These are phyloP conservation scores for Sporothrix protearum DNA, from an alignment of 2,329 filamentous ascomycete species.

Conservation along the genomic window DNA sequence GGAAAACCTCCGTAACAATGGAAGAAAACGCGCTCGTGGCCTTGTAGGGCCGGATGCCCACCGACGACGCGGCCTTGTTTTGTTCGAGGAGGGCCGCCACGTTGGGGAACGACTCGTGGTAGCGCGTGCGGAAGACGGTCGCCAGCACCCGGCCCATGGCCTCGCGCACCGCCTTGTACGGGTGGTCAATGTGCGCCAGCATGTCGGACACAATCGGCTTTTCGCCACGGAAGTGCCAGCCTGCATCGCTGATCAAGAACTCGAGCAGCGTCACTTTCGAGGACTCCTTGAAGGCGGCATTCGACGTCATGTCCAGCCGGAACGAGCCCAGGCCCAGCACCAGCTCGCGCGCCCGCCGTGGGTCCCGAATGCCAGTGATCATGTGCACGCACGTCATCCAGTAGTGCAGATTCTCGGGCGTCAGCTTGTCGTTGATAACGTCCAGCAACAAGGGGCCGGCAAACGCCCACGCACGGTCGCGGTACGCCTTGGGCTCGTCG, in stretches of 20 bases:
- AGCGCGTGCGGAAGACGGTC: constrained; percentile 82
- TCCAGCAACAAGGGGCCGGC: constrained; percentile 82
- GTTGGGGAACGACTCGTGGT: constrained; percentile 88
- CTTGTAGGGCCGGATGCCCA: constrained; percentile 79
- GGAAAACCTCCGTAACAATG: constrained; percentile 72
- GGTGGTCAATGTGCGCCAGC: constrained; percentile 86
- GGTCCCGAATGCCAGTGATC: constrained; percentile 83
- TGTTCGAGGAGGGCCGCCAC: constrained; percentile 70
- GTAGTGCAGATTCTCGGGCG: constrained; percentile 89
- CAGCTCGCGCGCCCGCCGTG: constrained; percentile 79
- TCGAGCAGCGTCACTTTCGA: constrained; percentile 91
- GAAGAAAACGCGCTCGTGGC: constrained; percentile 69
- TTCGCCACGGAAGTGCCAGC: constrained; percentile 94
- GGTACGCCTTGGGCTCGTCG: constrained; percentile 70
- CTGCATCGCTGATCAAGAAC: constrained; percentile 78
- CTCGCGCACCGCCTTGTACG: constrained; percentile 95
- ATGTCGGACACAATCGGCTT: constrained; percentile 87
- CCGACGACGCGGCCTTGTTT: constrained; percentile 75
- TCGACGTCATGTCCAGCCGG: constrained; percentile 87
- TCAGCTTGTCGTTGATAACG: constrained; percentile 86
- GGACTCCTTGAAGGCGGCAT: constrained; percentile 97
- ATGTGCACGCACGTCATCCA: constrained; percentile 94
- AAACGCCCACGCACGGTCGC: constrained; percentile 79
- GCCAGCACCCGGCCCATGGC: constrained; percentile 87
- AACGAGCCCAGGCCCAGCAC: constrained; percentile 79